Base-by-base conservation (phyloP, 2,329 filamentous ascomycete genomes). In the Hypocrella siamensis region DNA sequence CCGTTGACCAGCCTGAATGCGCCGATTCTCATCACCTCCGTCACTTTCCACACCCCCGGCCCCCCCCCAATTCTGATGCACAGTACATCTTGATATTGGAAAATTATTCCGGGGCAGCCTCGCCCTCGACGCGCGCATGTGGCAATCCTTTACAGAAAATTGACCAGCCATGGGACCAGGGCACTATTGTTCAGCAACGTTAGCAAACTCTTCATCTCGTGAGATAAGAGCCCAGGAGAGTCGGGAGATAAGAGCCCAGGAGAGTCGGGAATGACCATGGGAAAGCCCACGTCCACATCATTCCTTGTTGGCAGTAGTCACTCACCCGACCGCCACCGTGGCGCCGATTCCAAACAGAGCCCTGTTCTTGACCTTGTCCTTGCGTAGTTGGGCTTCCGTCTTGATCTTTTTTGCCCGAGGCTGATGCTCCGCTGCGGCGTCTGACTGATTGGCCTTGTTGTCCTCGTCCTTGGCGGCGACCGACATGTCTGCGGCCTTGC, bases 271-370 rank as follows among this genome's bases (percentile, higher is more conserved):
- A n/a, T n/a, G n/a, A n/a, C n/a, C n/a, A n/a, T n/a, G n/a, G n/a
- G n/a, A n/a, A n/a, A n/a, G n/a, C n/a, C n/a, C n/a, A n/a, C n/a
- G n/a, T n/a, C n/a, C n/a, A n/a, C n/a, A n/a, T n/a, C n/a, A n/a
- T n/a, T n/a, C n/a, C n/a, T n/a, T n/a, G n/a, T n/a, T n/a, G 21
- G 7, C 25, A 3, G 17, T 14, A 2, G 8, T 12, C 12, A 79
- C 85, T 62, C 71, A 96, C 90, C 86, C 86, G 54, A 94, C 70
- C 35, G 82, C 83, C 52, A 94, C 67, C 29, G 83, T 90, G 35
- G 84, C 84, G 39, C 78, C 82, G 32, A 96, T 71, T 36, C 90
- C 88, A 40, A 93, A 68, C 38, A 93, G 62, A 29, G 90, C 84
- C 49, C 85, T 74, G 55, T 77, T 83, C 58, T 83, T 78, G 42